These are phyloP conservation scores for Ogataea ramenticola DNA, from an alignment of 805 yeast species.

Conservation along the genomic window DNA sequence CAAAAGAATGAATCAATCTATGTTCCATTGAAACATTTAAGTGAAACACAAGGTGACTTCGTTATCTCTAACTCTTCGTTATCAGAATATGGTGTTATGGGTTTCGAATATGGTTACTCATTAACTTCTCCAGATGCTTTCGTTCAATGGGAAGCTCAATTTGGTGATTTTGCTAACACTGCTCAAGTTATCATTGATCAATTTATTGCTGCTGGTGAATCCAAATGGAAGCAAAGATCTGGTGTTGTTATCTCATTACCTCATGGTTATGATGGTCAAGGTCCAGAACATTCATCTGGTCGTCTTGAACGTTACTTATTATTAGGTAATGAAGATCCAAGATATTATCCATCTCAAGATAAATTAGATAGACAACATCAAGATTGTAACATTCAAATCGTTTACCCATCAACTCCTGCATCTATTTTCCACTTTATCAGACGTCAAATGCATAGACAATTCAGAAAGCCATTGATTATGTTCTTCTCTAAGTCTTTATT, in stretches of 20 bases:
- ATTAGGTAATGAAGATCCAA: constrained; percentile 92
- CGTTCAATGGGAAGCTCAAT: constrained; percentile 99
- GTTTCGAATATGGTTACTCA: constrained; percentile 98
- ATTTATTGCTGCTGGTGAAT: constrained; percentile 93
- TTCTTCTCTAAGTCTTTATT: constrained; percentile 90
- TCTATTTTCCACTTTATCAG: constrained; percentile 93
- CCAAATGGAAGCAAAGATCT: constrained; percentile 98
- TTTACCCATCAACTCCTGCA: constrained; percentile 97
- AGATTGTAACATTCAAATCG: constrained; percentile 96
- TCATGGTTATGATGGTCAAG: constrained; percentile 99
- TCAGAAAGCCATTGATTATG: constrained; percentile 82
- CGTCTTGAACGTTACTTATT: constrained; percentile 95
- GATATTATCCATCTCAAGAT: constrained; percentile 84
- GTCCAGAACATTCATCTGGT: constrained; percentile 99
- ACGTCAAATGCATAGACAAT: constrained; percentile 99
- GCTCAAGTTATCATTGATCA: constrained; percentile 98
- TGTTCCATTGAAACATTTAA: constrained; percentile 78
- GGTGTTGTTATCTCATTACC: constrained; percentile 94
- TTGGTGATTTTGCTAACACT: constrained; percentile 99
- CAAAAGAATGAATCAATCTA: constrained; percentile 78
- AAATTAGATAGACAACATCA: constrained; percentile 96
- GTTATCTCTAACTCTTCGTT: constrained; percentile 89
- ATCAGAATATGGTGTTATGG: constrained; percentile 98
- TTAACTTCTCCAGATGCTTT: constrained; percentile 94
- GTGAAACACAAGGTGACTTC: constrained; percentile 78